Conservation (phyloP, 179 eudicot species). For the Sideroxylon spinosum region DNA sequence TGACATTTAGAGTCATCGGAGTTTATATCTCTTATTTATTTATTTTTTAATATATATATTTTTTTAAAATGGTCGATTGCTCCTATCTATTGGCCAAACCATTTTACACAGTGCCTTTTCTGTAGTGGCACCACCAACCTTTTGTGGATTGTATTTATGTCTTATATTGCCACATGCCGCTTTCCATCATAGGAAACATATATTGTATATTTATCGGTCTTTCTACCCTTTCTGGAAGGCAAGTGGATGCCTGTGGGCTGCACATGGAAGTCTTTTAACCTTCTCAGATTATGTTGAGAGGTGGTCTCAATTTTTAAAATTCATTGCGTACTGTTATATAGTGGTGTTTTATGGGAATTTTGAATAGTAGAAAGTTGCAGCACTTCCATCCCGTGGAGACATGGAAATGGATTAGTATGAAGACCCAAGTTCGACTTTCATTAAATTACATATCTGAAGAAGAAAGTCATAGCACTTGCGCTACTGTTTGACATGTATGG, state of each 20-base stretch:
- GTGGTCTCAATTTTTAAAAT: not conserved
- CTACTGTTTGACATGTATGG: not conserved
- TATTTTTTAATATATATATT: too few species aligned
- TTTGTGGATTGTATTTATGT: not conserved
- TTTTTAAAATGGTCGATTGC: not conserved
- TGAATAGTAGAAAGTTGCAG: slow-evolving; percentile 4
- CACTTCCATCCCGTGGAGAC: too few species aligned
- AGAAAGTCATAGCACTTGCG: not conserved
- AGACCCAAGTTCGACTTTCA: too few species aligned
- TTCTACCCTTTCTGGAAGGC: not conserved
- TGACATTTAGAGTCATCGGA: not conserved
- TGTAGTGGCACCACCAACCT: not conserved
- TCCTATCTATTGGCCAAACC: not conserved
- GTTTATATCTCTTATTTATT: not conserved
- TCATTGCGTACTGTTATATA: not conserved
- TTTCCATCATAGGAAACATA: not conserved
- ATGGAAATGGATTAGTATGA: too few species aligned
- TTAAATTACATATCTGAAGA: too few species aligned
- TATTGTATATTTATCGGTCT: not conserved
- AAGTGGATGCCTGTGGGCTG: not conserved
- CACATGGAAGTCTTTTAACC: not conserved
- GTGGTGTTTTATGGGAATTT: not conserved
- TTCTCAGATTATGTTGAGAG: not conserved
- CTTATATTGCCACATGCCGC: not conserved
- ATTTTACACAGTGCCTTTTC: not conserved